These are phyloP conservation scores for Colletotrichum agaves DNA, from an alignment of 2,329 filamentous ascomycete genomes.

Conservation along the genomic window DNA sequence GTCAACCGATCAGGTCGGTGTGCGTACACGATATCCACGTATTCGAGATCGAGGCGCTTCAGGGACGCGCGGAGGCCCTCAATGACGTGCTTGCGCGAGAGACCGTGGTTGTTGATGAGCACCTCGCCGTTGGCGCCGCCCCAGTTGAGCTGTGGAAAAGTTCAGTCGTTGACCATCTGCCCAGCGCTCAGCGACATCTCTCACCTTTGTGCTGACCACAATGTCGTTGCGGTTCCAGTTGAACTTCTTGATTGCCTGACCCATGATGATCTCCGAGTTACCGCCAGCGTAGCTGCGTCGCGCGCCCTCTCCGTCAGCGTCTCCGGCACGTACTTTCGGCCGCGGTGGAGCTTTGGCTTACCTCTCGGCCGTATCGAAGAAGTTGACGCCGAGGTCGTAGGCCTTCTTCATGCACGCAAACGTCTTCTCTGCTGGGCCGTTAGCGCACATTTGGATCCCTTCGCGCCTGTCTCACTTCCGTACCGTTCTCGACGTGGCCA, in stretches of 20 bases:
- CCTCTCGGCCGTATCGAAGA: conserved; percentile 70
- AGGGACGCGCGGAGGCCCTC: conserved; percentile 69
- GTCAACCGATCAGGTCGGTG: conserved; percentile 75
- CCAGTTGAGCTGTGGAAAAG: conserved; percentile 65
- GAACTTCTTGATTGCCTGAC: conserved; percentile 68
- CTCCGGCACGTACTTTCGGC: background rate
- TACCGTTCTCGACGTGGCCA: conserved; percentile 46
- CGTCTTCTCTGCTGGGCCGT: conserved; percentile 58
- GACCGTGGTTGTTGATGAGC: conserved; percentile 68
- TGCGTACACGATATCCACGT: conserved; percentile 77
- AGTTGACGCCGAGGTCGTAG: conserved; percentile 70
- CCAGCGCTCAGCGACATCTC: background rate
- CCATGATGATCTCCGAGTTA: conserved; percentile 72
- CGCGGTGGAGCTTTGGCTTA: conserved; percentile 10
- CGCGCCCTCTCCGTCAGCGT: conserved; percentile 44
- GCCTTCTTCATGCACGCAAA: conserved; percentile 72
- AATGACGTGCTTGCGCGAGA: conserved; percentile 70
- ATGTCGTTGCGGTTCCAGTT: conserved; percentile 71
- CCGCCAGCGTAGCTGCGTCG: conserved; percentile 62
- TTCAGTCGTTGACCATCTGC: background rate
- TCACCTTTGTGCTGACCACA: conserved; percentile 66
- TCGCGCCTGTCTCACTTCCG: background rate
- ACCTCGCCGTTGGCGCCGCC: conserved; percentile 69
- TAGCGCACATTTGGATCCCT: background rate
- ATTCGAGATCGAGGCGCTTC: conserved; percentile 64